A percentile compares a stretch with the other conserved stretches of the same genome.
These are phyloP conservation scores for Metschnikowia sp. DNA, from an alignment of 805 yeast genomes.

Conservation along the genomic window DNA sequence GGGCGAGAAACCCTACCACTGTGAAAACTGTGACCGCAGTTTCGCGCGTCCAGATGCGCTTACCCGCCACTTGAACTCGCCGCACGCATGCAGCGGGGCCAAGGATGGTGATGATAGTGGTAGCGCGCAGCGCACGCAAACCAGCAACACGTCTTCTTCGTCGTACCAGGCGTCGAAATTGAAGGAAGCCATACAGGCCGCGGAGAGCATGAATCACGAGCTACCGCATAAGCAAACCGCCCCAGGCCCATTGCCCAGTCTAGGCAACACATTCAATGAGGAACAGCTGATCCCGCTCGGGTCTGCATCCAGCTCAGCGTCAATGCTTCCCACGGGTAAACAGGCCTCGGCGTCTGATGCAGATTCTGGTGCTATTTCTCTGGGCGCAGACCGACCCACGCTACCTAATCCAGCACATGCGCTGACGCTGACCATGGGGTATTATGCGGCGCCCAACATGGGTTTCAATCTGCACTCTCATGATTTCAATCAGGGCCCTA, in stretches of 20 bases:
- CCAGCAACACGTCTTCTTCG: constrained; percentile 5
- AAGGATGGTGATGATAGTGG: background rate
- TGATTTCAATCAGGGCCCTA: background rate
- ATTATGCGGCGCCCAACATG: background rate
- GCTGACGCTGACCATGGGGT: background rate
- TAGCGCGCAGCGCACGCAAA: constrained; percentile 1
- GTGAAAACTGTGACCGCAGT: constrained; percentile 56
- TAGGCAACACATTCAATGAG: constrained; percentile 6
- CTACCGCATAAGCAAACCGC: background rate
- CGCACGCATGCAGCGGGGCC: constrained; percentile 30
- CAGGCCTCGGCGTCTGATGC: background rate
- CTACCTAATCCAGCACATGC: background rate
- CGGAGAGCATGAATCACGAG: background rate
- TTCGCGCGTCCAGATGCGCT: constrained; percentile 79
- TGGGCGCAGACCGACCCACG: constrained; percentile 1
- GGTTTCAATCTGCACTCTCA: constrained; percentile 5
- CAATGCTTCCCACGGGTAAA: constrained; percentile 6
- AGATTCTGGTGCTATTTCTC: constrained; percentile 3
- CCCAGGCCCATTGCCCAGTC: background rate
- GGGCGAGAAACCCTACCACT: constrained; percentile 67
- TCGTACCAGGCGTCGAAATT: constrained; percentile 2
- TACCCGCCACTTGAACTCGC: constrained; percentile 57
- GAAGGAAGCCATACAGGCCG: background rate
- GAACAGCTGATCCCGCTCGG: constrained; percentile 16
- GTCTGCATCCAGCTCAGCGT: constrained; percentile 8